Evolutionary conservation across 2,329 filamentous ascomycete genomes (phyloP).

Genomic region (Fusarium nodosum): DNA sequence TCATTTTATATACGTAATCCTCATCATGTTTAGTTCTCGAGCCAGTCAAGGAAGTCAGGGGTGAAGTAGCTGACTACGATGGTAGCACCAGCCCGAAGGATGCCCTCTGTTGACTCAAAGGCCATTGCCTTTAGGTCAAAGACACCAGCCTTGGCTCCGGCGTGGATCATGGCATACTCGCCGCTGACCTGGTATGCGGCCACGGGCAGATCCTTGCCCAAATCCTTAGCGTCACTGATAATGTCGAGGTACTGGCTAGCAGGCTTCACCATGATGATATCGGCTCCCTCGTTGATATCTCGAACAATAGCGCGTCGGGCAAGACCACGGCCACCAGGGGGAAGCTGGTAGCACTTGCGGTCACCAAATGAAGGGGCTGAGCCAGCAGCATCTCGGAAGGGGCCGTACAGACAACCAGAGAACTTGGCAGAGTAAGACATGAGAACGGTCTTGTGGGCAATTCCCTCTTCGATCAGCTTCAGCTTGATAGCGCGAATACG

Average conservation of each 20-base stretch:
- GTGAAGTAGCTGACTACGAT: slow-evolving; percentile 97
- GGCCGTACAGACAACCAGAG: slow-evolving; percentile 94
- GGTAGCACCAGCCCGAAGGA: slow-evolving; percentile 90
- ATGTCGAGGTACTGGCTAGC: slow-evolving; percentile 97
- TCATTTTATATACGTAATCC: slow-evolving; percentile 20
- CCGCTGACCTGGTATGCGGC: slow-evolving; percentile 98
- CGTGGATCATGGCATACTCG: slow-evolving; percentile 98
- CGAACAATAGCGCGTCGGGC: slow-evolving; percentile 90
- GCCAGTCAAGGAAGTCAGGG: slow-evolving; percentile 80
- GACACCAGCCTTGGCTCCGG: slow-evolving; percentile 93
- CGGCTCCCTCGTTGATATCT: slow-evolving; percentile 93
- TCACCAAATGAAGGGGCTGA: slow-evolving; percentile 94
- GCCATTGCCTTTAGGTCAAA: slow-evolving; percentile 96
- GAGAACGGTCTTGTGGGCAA: slow-evolving; percentile 89
- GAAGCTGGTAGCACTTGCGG: slow-evolving; percentile 95
- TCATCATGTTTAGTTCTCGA: slow-evolving; percentile 62
- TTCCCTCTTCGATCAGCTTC: slow-evolving; percentile 94
- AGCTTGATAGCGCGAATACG: slow-evolving; percentile 97
- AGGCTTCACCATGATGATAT: slow-evolving; percentile 99
- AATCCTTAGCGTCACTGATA: slow-evolving; percentile 95
- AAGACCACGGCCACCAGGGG: slow-evolving; percentile 90
- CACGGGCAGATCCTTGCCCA: slow-evolving; percentile 90
- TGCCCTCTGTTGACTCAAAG: slow-evolving; percentile 93
- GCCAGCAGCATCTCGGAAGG: slow-evolving; percentile 95
- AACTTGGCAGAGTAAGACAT: slow-evolving; percentile 99